These are phyloP conservation scores for Chytridium lagenaria DNA, from an alignment of 371 early-diverging fungal genomes.

Conservation along the genomic window DNA sequence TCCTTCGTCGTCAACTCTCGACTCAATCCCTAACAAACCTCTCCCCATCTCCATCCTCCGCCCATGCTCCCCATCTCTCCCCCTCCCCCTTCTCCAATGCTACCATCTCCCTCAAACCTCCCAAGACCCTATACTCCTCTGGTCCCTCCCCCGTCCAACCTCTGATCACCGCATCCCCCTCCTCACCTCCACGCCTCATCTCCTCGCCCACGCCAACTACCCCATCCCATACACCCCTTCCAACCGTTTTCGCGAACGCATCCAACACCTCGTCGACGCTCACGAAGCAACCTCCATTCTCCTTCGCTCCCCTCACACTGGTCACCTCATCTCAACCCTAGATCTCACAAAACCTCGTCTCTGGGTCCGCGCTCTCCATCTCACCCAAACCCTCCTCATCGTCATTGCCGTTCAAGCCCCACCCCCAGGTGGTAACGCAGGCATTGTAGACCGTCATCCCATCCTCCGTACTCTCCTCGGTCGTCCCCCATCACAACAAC, in stretches of 20 bases:
- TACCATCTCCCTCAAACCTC: background rate
- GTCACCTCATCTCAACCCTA: background rate
- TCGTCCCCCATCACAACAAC: background rate
- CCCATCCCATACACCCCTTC: background rate
- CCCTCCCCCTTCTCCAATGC: background rate
- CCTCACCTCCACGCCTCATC: background rate
- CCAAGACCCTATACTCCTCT: background rate
- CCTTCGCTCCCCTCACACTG: background rate
- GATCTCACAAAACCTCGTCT: background rate
- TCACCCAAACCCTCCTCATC: background rate
- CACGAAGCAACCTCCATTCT: background rate
- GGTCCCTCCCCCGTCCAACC: background rate
- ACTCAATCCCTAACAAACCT: background rate
- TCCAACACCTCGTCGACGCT: background rate
- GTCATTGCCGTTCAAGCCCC: background rate
- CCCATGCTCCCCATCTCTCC: background rate
- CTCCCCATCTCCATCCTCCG: background rate
- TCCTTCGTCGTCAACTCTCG: background rate
- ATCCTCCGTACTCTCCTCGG: background rate
- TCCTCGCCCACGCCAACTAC: background rate
- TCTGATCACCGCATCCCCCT: background rate
- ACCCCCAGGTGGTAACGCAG: background rate
- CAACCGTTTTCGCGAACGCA: background rate
- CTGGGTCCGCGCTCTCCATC: background rate
- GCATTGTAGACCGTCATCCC: constrained; percentile 4